A percentile compares a stretch with the other conserved stretches of the same genome.
Evolutionary conservation across 2,329 filamentous ascomycete genomes (phyloP).

Genomic region (Fonsecaea multimorphosa): DNA sequence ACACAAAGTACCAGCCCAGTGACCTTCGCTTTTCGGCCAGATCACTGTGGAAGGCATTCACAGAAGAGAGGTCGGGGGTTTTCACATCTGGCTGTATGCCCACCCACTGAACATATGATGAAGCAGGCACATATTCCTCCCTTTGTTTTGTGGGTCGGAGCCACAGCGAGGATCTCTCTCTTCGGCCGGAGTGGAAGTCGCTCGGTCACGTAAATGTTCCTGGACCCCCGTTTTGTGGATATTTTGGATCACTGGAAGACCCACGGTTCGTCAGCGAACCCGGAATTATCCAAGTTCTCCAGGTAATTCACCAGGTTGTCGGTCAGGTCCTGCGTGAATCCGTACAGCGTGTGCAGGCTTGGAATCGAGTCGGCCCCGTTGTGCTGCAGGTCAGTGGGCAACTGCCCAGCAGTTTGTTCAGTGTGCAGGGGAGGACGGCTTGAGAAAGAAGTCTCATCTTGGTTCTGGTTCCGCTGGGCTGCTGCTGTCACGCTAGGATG

Average conservation of each 20-base stretch:
- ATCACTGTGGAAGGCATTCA: too few relatives aligned
- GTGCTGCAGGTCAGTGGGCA: neutral
- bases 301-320: conserved; percentile 8
- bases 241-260: neutral
- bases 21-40: too few relatives aligned
- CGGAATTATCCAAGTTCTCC: neutral
- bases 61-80: too few relatives aligned
- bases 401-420: neutral
- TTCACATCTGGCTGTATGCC: too few relatives aligned
- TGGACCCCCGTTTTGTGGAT: neutral
- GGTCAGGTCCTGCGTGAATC: conserved; percentile 5
- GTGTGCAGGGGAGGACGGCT: neutral
- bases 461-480: neutral
- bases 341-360: conserved; percentile 2
- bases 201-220: too few relatives aligned
- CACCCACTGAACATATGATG: too few relatives aligned
- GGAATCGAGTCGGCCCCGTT: neutral
- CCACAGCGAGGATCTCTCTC: too few relatives aligned
- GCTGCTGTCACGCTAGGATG: neutral
- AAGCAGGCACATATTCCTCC: too few relatives aligned
- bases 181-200: too few relatives aligned
- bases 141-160: too few relatives aligned
- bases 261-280: neutral
- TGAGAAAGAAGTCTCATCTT: neutral
- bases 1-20: too few relatives aligned